phyloP scores from a whole-genome alignment of 345 rosid genomes.

The Arabidopsis arenosa region DNA sequence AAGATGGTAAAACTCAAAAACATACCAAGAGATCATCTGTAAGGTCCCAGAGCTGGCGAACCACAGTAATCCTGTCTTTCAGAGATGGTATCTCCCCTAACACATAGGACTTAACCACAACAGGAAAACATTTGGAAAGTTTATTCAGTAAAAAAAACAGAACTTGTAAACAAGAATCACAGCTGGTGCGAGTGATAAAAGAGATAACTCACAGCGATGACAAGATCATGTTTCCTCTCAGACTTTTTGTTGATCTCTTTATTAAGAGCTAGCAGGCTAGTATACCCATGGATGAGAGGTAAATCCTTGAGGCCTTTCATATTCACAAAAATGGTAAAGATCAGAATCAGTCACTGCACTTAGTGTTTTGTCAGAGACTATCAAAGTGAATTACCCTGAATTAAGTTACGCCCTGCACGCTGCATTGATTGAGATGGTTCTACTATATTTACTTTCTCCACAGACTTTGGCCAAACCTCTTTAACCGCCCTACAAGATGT shows the following conservation, averaged over 20 bases:
- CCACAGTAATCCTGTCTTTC: conserved; percentile 79
- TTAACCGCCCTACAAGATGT: conserved; percentile 67
- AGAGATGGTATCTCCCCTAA: conserved; percentile 96
- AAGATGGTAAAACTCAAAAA: conserved; percentile 20
- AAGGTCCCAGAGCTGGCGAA: conserved; percentile 98
- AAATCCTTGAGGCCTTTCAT: conserved; percentile 66
- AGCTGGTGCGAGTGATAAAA: conserved; percentile 12
- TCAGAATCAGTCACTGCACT: conserved; percentile 3
- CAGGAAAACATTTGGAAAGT: neutral
- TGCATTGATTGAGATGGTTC: conserved; percentile 99
- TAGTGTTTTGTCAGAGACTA: neutral
- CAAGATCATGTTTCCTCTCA: conserved; percentile 90
- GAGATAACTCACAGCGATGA: conserved; percentile 81
- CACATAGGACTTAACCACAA: conserved; percentile 75
- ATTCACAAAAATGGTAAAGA: conserved; percentile 13
- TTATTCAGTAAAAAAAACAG: conserved; percentile 31
- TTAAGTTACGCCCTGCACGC: conserved; percentile 83
- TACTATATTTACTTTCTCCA: conserved; percentile 72
- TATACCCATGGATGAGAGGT: conserved; percentile 84
- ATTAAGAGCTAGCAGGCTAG: conserved; percentile 69
- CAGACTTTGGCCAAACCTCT: conserved; percentile 89
- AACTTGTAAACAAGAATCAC: conserved; percentile 39
- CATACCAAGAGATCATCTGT: conserved; percentile 89
- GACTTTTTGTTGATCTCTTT: conserved; percentile 59
- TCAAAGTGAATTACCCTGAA: conserved; percentile 58